Evolutionary conservation across 2,329 filamentous ascomycete genomes (phyloP), one percentile per base, ranked within the genome.

Genomic region (Colletotrichum sp.): DNA sequence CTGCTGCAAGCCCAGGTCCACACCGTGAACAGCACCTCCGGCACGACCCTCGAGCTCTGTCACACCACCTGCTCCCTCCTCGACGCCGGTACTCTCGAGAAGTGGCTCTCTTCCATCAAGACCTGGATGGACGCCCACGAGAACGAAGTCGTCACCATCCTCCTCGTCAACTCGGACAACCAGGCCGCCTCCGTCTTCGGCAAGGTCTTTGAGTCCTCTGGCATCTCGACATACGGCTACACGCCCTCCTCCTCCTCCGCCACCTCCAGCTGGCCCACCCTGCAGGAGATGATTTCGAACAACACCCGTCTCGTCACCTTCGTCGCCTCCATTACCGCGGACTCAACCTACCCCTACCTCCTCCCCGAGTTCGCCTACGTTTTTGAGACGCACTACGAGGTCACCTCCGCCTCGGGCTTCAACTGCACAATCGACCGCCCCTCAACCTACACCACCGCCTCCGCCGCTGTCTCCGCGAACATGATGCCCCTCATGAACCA

Each of bases 401-500:
- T 94, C 69, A 90, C 89, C 5, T 86, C 87, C 10, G 85, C 92
- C 1, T 85, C 87, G 3, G 92, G 91, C 82, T 97, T 96, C 88
- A 93, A 92, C 83, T 97, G 95, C 87, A 90, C 88, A 0, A 88
- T 95, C 6, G 88, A 94, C 81, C 92, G 95, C 1, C 95, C 95
- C 0, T 84, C 88, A 0, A 83, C 84, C 7, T 85, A 92, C 39
- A 82, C 84, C 26, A 82, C 86, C 5, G 89, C 89, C 65, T 80
- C 89, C 18, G 80, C 87, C 2, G 94, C 93, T 3, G 81, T 94
- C 30, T 81, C 87, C 0, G 87, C 88, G 2, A 90, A 90, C 79
- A 89, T 92, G 79, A 89, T 97, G 82, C 92, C 94, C 30, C 87
- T 97, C 12, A 89, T 95, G 87, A 97, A 97, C 87, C 95, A 97